A percentile compares a stretch with the other conserved stretches of the same genome.
Conservation (phyloP, 2,329 filamentous ascomycete species). For the Venturia effusa region DNA sequence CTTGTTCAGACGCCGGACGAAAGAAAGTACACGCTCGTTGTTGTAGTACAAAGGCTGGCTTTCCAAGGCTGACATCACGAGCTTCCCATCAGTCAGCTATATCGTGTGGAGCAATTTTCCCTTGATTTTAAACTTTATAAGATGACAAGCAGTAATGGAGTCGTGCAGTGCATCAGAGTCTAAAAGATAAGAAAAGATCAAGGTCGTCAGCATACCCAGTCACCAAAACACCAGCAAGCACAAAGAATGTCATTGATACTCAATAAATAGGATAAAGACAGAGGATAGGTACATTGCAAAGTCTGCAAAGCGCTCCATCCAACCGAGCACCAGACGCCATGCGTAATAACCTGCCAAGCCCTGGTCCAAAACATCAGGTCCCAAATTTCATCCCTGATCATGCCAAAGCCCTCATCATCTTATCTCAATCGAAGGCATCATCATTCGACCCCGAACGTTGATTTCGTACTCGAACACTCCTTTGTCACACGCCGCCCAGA, state of each 20-base stretch:
- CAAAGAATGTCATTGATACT: background rate
- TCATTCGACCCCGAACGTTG: conserved; percentile 42
- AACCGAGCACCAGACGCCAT: background rate
- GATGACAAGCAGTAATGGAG: too few species aligned
- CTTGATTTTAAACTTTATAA: too few species aligned
- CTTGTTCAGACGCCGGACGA: too few species aligned
- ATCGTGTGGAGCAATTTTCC: too few species aligned
- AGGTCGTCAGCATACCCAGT: too few species aligned
- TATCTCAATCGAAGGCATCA: conserved; percentile 7
- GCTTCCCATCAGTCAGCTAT: too few species aligned
- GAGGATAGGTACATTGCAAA: background rate
- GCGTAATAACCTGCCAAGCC: background rate
- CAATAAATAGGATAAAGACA: background rate
- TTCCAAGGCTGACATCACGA: too few species aligned
- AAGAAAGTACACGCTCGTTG: too few species aligned
- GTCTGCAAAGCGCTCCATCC: background rate
- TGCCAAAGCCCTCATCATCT: background rate
- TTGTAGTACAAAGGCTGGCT: too few species aligned
- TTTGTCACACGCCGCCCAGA: conserved; percentile 32
- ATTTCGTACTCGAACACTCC: conserved; percentile 57
- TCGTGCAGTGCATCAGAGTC: too few species aligned
- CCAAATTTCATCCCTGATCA: background rate
- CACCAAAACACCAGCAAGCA: background rate
- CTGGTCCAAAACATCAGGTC: background rate
- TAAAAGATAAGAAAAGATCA: too few species aligned